Conservation (phyloP, 2,329 filamentous ascomycete genomes). For the Nothophaeocryptopus gaeumannii region DNA sequence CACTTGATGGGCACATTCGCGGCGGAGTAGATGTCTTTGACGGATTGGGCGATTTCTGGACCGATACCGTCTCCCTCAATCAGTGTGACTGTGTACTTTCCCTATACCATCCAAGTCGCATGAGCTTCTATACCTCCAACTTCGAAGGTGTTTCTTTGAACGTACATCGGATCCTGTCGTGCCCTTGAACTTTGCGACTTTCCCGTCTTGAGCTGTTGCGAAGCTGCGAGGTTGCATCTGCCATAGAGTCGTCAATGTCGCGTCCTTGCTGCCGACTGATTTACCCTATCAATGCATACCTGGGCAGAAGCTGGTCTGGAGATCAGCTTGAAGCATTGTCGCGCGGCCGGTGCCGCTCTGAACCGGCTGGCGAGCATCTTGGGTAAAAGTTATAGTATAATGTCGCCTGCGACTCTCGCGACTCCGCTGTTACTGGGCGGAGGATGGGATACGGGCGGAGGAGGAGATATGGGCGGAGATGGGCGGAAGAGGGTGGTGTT, state of each 20-base stretch:
- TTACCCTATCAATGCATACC: conserved; percentile 10
- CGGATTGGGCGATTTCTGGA: conserved; percentile 89
- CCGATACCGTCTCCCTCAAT: conserved; percentile 99
- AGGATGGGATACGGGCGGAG: background rate
- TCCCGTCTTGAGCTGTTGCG: conserved; percentile 54
- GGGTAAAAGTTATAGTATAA: background rate
- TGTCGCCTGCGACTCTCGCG: conserved; percentile 3
- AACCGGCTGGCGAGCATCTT: conserved; percentile 21
- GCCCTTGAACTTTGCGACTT: conserved; percentile 91
- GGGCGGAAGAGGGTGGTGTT: background rate
- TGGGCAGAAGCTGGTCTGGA: conserved; percentile 21
- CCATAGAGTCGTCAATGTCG: conserved; percentile 5
- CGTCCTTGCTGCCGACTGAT: background rate
- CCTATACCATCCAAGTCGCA: conserved; percentile 51
- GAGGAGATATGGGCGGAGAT: background rate
- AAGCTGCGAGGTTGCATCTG: conserved; percentile 22
- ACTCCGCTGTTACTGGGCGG: conserved; percentile 5
- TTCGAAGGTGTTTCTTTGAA: conserved; percentile 8
- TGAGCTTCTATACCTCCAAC: conserved; percentile 3
- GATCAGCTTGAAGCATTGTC: conserved; percentile 18
- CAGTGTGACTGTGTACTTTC: conserved; percentile 91
- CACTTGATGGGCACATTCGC: conserved; percentile 95
- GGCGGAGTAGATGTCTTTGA: conserved; percentile 97
- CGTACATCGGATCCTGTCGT: conserved; percentile 83
- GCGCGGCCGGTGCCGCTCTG: conserved; percentile 14